Conservation (phyloP, 139 green algal species). For the Microglena sp. region DNA sequence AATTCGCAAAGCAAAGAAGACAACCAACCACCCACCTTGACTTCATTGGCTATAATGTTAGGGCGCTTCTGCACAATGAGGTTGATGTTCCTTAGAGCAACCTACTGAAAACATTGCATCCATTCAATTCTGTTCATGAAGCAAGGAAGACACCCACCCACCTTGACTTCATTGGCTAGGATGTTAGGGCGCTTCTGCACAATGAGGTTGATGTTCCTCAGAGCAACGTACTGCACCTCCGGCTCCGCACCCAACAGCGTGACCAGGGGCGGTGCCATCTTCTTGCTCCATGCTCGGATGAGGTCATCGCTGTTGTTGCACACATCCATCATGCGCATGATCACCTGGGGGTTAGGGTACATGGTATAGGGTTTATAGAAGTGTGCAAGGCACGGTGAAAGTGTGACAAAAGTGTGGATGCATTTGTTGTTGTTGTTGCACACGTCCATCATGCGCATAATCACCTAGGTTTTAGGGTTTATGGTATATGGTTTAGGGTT, state of each 20-base stretch:
- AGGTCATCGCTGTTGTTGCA: constrained; percentile 53
- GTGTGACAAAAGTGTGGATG: not conserved
- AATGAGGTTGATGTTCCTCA: constrained; percentile 96
- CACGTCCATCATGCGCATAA: too few relatives aligned
- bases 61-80: constrained; percentile 86
- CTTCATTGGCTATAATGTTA: constrained; percentile 73
- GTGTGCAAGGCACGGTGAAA: not conserved
- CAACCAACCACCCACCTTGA: constrained; percentile 92
- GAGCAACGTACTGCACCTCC: constrained; percentile 96
- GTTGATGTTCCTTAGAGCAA: constrained; percentile 95
- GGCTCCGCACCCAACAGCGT: constrained; percentile 89
- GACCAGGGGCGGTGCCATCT: constrained; percentile 93
- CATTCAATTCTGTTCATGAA: too few relatives aligned
- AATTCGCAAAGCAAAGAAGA: too few relatives aligned
- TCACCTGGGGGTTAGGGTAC: constrained; percentile 51
- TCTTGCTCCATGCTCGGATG: constrained; percentile 62
- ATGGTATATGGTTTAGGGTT: too few relatives aligned
- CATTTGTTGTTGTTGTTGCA: not conserved
- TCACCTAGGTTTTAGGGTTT: too few relatives aligned
- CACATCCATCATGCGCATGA: constrained; percentile 71
- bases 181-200: constrained; percentile 74
- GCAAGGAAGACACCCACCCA: too few relatives aligned
- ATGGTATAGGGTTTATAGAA: not conserved
- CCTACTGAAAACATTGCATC: too few relatives aligned
- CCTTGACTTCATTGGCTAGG: constrained; percentile 90